Evolutionary conservation across 2,329 filamentous ascomycete species (phyloP).

Genomic region (Fusarium sp.): DNA sequence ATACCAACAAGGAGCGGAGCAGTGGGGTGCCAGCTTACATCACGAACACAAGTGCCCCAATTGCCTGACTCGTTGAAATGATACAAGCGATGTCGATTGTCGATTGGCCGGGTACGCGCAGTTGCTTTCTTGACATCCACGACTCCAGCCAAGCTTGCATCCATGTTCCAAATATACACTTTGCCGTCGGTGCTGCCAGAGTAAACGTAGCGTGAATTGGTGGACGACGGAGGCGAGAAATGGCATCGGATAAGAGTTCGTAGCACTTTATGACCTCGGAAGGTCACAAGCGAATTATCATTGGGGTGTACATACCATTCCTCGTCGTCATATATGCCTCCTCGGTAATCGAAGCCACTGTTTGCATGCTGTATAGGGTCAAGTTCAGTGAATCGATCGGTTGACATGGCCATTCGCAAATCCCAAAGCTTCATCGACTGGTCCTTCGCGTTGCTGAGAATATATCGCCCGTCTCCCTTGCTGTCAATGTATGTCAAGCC

Average conservation of each 20-base stretch:
- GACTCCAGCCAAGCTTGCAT: slow-evolving; percentile 82
- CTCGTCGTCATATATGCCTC: slow-evolving; percentile 72
- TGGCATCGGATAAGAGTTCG: slow-evolving; percentile 94
- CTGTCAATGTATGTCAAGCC: slow-evolving; percentile 77
- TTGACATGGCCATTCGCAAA: slow-evolving; percentile 86
- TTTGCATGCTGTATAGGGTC: slow-evolving; percentile 67
- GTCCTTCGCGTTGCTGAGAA: slow-evolving; percentile 94
- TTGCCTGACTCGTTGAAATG: slow-evolving; percentile 66
- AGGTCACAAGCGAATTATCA: slow-evolving; percentile 94
- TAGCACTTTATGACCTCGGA: slow-evolving; percentile 88
- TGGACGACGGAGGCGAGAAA: slow-evolving; percentile 88
- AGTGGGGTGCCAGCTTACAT: slow-evolving; percentile 91
- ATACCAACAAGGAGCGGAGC: slow-evolving; percentile 80
- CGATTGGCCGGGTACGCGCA: slow-evolving; percentile 68
- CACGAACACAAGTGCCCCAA: slow-evolving; percentile 85
- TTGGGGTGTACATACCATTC: slow-evolving; percentile 74
- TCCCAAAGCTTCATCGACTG: slow-evolving; percentile 99
- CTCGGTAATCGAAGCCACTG: slow-evolving; percentile 81
- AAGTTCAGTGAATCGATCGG: slow-evolving; percentile 69
- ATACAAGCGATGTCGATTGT: slow-evolving; percentile 67
- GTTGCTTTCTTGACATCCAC: slow-evolving; percentile 84
- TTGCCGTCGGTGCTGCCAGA: slow-evolving; percentile 90
- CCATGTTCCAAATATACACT: slow-evolving; percentile 93
- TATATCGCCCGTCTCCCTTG: slow-evolving; percentile 80
- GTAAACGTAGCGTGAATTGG: slow-evolving; percentile 93